Conservation (phyloP, 129 eudicot genomes). For the Arctium lappa region DNA sequence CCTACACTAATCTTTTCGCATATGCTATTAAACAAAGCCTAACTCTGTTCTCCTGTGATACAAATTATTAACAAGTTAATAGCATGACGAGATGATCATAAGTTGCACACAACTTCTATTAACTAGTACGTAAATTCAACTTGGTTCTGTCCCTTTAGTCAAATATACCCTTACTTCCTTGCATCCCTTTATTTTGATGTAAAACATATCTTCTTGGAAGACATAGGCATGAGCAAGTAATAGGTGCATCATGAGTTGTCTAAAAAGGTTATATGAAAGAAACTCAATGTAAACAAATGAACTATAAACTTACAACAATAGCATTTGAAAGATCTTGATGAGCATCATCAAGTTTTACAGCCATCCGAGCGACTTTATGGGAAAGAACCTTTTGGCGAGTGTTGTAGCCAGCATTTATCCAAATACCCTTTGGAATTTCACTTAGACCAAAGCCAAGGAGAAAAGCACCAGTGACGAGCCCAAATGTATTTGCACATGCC, state of each 20-base stretch:
- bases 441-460: slow-evolving; percentile 92
- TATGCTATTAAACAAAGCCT: too few relatives aligned
- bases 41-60: too few relatives aligned
- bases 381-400: slow-evolving; percentile 73
- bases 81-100: too few relatives aligned
- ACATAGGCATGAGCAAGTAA: background rate
- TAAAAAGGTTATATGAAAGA: background rate
- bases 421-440: slow-evolving; percentile 89
- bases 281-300: background rate
- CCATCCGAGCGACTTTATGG: slow-evolving; percentile 87
- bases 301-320: slow-evolving; percentile 67
- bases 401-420: slow-evolving; percentile 74
- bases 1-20: background rate
- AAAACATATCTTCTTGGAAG: background rate
- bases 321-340: slow-evolving; percentile 91
- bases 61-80: too few relatives aligned
- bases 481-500: slow-evolving; percentile 98
- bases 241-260: background rate
- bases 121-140: too few relatives aligned
- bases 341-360: slow-evolving; percentile 89
- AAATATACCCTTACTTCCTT: background rate
- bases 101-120: too few relatives aligned
- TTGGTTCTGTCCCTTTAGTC: background rate
- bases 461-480: slow-evolving; percentile 95
- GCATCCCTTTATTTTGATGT: background rate